Base-by-base conservation (phyloP, 805 yeast species). In the Suhomyces pyralidae region DNA sequence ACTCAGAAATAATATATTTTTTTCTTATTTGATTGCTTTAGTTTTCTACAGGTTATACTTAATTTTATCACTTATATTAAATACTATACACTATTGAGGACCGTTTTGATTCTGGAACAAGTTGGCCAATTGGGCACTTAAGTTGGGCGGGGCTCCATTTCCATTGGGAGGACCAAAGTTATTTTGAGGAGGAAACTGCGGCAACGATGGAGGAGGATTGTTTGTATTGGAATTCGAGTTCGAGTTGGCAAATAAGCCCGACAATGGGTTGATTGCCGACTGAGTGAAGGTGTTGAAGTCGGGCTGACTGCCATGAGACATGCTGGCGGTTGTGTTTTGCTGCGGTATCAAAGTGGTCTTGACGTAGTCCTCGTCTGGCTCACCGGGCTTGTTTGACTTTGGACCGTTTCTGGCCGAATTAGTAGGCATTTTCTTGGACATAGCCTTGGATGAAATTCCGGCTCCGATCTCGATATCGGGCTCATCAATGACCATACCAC, bases 381-480 rank as follows among this genome's bases (percentile, higher is more conserved):
- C 84, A 57, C 84, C 84, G 2, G 86, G 85, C 60, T 77, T 79
- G 51, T 86, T 85, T 2, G 96, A 87, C 64, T 86, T 84, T 30
- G 96, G 96, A 3, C 96, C 96, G 68, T 86, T 85, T 71, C 88
- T 82, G 5, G 91, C 82, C 17, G 90, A 84, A 68, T 91, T 91
- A 4, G 96, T 90, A 15, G 97, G 96, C 96, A 90, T 88, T 67
- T 90, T 88, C 71, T 84, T 85, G 9, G 96, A 86, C 70, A 90
- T 90, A 17, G 97, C 91, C 69, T 92, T 92, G 3, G 97, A 89
- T 1, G 96, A 86, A 48, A 90, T 88, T 56, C 97, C 97, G 46
- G 90, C 84, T 48, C 98, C 98, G 51, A 94, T 89, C 67, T 92
- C 97, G 61, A 93, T 94, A 73, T 94, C 99, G 2, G 99, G 99